phyloP scores from a whole-genome alignment of 1,139 yeast genomes.

The Pichia sorboxylosa region DNA sequence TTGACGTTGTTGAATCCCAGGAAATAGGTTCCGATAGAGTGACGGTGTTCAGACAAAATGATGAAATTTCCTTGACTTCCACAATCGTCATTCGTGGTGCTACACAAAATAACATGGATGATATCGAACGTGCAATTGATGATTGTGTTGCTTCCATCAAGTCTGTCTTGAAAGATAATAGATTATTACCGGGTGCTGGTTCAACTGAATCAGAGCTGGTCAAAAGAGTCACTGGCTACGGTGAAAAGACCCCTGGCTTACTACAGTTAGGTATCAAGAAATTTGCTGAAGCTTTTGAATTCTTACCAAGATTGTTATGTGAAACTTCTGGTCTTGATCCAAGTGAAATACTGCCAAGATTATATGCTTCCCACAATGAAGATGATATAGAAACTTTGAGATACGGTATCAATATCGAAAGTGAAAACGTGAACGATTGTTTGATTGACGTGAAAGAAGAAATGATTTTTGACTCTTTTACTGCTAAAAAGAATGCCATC shows the following conservation, averaged over 20 bases:
- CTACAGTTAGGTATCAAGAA: constrained; percentile 88
- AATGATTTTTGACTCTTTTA: constrained; percentile 67
- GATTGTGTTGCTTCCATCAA: constrained; percentile 92
- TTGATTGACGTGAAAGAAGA: constrained; percentile 57
- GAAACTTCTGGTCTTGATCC: constrained; percentile 93
- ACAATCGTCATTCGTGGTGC: constrained; percentile 94
- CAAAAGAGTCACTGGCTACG: constrained; percentile 65
- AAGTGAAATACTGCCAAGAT: constrained; percentile 72
- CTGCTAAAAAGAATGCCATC: constrained; percentile 78
- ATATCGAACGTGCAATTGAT: constrained; percentile 91
- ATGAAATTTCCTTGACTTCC: constrained; percentile 60
- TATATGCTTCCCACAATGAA: constrained; percentile 68
- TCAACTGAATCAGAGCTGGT: constrained; percentile 90
- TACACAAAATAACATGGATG: constrained; percentile 88
- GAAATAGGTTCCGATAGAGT: constrained; percentile 98
- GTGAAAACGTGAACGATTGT: constrained; percentile 47
- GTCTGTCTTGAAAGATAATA: constrained; percentile 69
- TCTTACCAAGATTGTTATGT: constrained; percentile 82
- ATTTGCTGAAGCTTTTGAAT: constrained; percentile 90
- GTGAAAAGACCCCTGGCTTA: constrained; percentile 90
- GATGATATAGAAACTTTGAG: constrained; percentile 18
- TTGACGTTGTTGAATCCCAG: constrained; percentile 79
- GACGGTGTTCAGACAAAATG: constrained; percentile 78
- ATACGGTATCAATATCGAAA: constrained; percentile 67
- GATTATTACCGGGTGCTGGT: constrained; percentile 93